phyloP scores from a whole-genome alignment of 2,329 filamentous ascomycete species.

The Xylaria sp. region DNA sequence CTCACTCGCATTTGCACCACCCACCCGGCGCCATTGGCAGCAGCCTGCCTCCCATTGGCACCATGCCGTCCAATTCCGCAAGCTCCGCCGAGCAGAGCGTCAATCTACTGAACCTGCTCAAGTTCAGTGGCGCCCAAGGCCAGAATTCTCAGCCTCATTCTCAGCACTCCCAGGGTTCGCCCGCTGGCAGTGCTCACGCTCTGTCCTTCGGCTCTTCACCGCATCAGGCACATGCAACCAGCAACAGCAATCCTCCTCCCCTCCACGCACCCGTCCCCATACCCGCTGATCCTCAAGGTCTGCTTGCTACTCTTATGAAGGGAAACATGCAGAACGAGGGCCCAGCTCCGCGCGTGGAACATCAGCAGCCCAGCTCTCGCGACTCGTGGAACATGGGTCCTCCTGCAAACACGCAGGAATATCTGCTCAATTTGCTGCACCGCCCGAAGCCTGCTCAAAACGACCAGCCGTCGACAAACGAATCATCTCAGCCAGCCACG shows the following conservation, averaged over 20 bases:
- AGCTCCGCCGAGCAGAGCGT: constrained; percentile 60
- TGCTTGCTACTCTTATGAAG: constrained; percentile 71
- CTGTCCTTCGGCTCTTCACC: constrained; percentile 41
- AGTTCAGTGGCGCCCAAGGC: constrained; percentile 62
- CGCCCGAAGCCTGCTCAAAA: constrained; percentile 75
- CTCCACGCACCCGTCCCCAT: constrained; percentile 69
- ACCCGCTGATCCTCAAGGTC: constrained; percentile 66
- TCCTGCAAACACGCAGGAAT: constrained; percentile 80
- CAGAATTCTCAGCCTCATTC: constrained; percentile 47
- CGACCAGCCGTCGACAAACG: constrained; percentile 58
- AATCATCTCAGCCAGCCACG: constrained; percentile 57
- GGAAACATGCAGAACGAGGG: constrained; percentile 64
- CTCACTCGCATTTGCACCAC: constrained; percentile 55
- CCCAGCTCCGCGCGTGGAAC: constrained; percentile 50
- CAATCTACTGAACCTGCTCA: constrained; percentile 70
- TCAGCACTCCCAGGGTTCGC: constrained; percentile 46
- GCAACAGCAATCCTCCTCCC: constrained; percentile 49
- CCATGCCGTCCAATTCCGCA: constrained; percentile 50
- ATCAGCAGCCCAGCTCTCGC: constrained; percentile 44
- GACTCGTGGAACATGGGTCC: constrained; percentile 60
- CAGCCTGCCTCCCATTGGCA: constrained; percentile 63
- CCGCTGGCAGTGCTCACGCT: constrained; percentile 40
- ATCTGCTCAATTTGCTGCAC: constrained; percentile 86
- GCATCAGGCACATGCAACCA: constrained; percentile 41
- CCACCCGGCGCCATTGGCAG: constrained; percentile 54